Base-by-base conservation (phyloP, 2,329 filamentous ascomycete species). In the Pyricularia sp. region DNA sequence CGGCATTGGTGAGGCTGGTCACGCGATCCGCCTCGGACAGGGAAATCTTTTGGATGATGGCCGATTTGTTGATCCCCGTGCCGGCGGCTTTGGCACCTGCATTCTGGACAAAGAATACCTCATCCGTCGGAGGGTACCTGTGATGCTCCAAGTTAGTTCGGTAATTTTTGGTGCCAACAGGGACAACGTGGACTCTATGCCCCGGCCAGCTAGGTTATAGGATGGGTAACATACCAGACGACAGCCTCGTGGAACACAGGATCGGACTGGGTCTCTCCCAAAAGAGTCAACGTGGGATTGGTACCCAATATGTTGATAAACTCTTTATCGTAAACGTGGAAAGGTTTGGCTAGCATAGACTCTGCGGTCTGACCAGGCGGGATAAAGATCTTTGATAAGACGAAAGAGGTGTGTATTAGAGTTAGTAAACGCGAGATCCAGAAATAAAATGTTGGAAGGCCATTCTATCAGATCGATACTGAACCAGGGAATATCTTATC, bases 211-310 rank as follows among this genome's bases (percentile, higher is more conserved):
- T 8, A n/a, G 3, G 40, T 4, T 35, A 35, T 16, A 16, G 13
- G 10, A 10, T 40, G 10, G 3, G 19, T 49, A 9, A 26, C 64
- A n/a, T 76, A 79, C 80, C 81, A 85, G 0, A 82, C 76, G 10
- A 82, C 79, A 7, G 82, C 82, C 68, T 85, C 83, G 65, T 85
- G 83, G 60, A 82, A 85, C 5, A 82, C 68, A 0, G 80, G 80
- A 61, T 82, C 75, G 0, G 70, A 72, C 0, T 73, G 76, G 0
- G 78, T 75, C 4, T 77, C 73, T 1, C 79, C 80, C 8, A 83
- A 76, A 16, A 82, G 71, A 0, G 82, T 82, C 66, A 84, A 70
- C 0, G 79, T 78, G 0, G 82, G 81, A 53, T 79, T 73, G 0
- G 70, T 40, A 4, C 82, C 82, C 24, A 85, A 77, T 8, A 85